Conservation (phyloP, 2,329 filamentous ascomycete species). For the Fusarium sarcochroum region DNA sequence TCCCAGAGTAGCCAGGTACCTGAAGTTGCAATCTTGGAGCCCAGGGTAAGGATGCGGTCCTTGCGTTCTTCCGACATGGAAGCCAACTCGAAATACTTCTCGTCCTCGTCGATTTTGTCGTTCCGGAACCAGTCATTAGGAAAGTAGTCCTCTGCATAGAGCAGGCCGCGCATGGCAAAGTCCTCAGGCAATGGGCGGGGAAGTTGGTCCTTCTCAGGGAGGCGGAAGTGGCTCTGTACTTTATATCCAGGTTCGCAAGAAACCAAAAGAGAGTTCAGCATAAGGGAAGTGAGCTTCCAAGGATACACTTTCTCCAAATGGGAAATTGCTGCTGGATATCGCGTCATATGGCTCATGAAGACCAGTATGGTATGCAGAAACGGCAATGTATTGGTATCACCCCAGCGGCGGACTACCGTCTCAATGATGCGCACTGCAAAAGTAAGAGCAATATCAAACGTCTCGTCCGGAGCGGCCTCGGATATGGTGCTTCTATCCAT, state of each 20-base stretch:
- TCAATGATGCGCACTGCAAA: slow-evolving; percentile 62
- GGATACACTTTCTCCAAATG: slow-evolving; percentile 63
- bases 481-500: no score
- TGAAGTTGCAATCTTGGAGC: slow-evolving; percentile 60
- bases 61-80: slow-evolving; percentile 71
- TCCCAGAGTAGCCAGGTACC: slow-evolving; percentile 65
- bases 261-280: slow-evolving; percentile 56
- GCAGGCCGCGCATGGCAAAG: slow-evolving; percentile 73
- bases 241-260: slow-evolving; percentile 50
- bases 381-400: slow-evolving; percentile 71
- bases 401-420: slow-evolving; percentile 65
- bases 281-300: slow-evolving; percentile 62
- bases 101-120: slow-evolving; percentile 75
- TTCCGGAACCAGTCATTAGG: slow-evolving; percentile 71
- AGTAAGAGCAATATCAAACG: slow-evolving; percentile 54
- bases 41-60: slow-evolving; percentile 72
- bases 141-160: slow-evolving; percentile 72
- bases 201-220: slow-evolving; percentile 57
- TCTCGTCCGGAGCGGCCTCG: slow-evolving; percentile 44
- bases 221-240: slow-evolving; percentile 64
- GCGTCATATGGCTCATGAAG: slow-evolving; percentile 66
- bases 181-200: slow-evolving; percentile 77
- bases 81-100: slow-evolving; percentile 73
- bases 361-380: slow-evolving; percentile 74
- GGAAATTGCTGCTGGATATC: slow-evolving; percentile 58